Base-by-base conservation (phyloP, 805 yeast genomes). In the Metahyphopichia silvanorum region DNA sequence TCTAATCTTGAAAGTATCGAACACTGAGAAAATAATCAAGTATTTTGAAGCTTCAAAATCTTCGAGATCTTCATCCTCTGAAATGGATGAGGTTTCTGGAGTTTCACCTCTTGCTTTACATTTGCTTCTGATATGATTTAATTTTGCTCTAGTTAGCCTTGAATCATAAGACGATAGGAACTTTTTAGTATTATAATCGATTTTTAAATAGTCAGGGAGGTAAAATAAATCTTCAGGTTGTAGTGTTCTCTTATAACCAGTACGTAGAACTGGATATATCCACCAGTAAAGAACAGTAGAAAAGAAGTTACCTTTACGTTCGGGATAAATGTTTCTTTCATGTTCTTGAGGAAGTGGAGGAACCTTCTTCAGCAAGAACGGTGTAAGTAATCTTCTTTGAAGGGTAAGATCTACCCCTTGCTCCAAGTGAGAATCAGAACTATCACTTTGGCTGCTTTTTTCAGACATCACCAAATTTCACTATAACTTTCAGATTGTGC, bases 221-320 rank as follows among this genome's bases (percentile, higher is more conserved):
- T 31, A 31, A 43, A 37, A 81, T 40, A 81, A 47, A 53, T 82
- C 88, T 31, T 71, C 69, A 4, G 80, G 74, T 25, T 71, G 73
- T 26, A 82, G 53, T 0, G 86, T 79, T 47, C 88, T 66, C 51
- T 74, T 77, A 53, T 82, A 82, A 6, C 88, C 88, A 5, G 72
- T 73, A 15, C 54, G 59, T 63, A 82, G 55, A 29, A 82, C 43
- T 0, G 86, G 86, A 23, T 58, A 51, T 27, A 82, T 55, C 86
- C 87, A 82, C 76, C 79, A 71, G 51, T 79, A 76, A 44, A 78
- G 72, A 0, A 65, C 20, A 40, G 56, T 60, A 16, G 63, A 61
- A 14, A 75, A 12, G 21, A 46, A 16, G 34, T 64, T 66, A n/a
- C 69, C 60, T 15, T 42, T 40, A 18, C 46, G 37, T 30, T 46